Evolutionary conservation across 306 rosid species (phyloP).

Genomic region (Dryas drummondii): DNA sequence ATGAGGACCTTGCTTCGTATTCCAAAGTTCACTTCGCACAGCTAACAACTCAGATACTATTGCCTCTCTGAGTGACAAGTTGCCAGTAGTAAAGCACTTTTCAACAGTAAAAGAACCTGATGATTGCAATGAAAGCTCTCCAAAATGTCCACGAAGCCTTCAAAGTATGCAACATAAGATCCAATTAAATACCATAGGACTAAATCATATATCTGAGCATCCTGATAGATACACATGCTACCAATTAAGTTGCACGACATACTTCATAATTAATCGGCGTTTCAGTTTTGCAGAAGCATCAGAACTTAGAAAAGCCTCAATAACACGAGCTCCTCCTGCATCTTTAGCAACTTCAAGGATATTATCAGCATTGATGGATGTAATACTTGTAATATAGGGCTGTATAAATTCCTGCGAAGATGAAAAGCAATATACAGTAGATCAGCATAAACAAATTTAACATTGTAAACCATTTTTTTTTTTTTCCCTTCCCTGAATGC

Average conservation of each 20-base stretch:
- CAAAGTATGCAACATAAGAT: conserved; percentile 27
- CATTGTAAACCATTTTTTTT: background rate
- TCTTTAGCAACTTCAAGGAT: conserved; percentile 68
- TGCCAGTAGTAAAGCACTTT: conserved; percentile 67
- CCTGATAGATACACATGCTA: conserved; percentile 26
- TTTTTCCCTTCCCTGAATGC: too few species aligned
- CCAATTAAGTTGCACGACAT: conserved; percentile 32
- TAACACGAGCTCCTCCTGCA: conserved; percentile 69
- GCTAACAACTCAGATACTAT: conserved; percentile 75
- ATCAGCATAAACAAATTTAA: conserved; percentile 17
- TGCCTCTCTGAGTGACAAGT: conserved; percentile 68
- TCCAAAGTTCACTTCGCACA: conserved; percentile 68
- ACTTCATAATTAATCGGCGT: conserved; percentile 69
- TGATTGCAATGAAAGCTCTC: conserved; percentile 66
- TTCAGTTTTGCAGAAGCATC: conserved; percentile 68
- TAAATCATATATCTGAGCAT: conserved; percentile 5
- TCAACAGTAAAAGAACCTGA: conserved; percentile 80
- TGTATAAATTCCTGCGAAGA: conserved; percentile 61
- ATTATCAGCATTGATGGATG: conserved; percentile 55
- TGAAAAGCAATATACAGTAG: conserved; percentile 7
- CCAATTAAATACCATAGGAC: background rate
- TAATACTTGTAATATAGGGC: conserved; percentile 65
- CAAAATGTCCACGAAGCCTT: conserved; percentile 76
- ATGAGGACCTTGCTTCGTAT: conserved; percentile 81
- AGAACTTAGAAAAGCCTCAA: conserved; percentile 81